Base-by-base conservation (phyloP, 495 filamentous ascomycete species). In the Paragyromitra xinjiangensis region DNA sequence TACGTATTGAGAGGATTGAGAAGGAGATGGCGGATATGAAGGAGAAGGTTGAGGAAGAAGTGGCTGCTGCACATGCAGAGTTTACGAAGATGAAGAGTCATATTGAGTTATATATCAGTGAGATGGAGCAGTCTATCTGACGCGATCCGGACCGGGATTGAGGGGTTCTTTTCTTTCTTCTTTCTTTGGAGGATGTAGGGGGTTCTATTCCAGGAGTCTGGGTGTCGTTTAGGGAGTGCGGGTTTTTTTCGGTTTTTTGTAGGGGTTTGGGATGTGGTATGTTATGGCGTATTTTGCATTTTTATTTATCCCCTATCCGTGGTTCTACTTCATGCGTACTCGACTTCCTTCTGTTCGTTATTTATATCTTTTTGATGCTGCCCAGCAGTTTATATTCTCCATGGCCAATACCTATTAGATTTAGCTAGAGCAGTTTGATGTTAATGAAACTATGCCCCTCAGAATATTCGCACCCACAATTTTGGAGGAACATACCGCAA, bases 81-180 rank as follows among this genome's bases (percentile, higher is more conserved):
- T 98, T 95, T 84, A 86, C 96, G 80, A 97, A 97, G 88, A 89
- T 98, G 88, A 95, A 98, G 84, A 91, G 93, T 34, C 95, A 99
- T 84, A 97, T 99, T 82, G 94, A 93, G 84, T 87, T 97, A 72
- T 99, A 99, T 86, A 95, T 98, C 83, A 97, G 91, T 34, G 94
- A 98, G 87, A 97, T 99, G 94, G 96, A 98, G 83, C 94, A 98
- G 85, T 90, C 90, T 73, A 88, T 94, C 73, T 93, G 82, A 91
- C 69, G 42, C 7, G 12, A 48, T 1, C 48, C 58, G n/a, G 37
- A 69, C 53, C 7, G 9, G 11, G 40, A 11, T 19, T 40, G 24
- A 34, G 3, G 19, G n/a, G 1, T 29, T 3, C 4, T 48, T 40
- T 1, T 8, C 12, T 53, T 53, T 12, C 56, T 59, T 75, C 11